Base-by-base conservation (phyloP, 1,139 yeast genomes). In the Diutina rugosa region DNA sequence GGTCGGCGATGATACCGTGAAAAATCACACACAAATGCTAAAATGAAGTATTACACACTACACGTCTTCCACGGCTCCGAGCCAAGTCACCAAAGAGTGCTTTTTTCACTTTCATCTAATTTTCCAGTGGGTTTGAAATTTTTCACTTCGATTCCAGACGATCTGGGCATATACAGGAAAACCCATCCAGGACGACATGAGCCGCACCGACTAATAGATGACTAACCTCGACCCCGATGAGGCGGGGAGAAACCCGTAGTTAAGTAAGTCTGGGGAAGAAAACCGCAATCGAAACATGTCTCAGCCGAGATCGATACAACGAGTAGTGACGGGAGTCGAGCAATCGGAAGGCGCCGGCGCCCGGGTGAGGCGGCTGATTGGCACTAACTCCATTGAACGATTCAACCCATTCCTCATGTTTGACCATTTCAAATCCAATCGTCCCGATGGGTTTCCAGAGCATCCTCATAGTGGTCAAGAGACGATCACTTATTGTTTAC, bases 391-490 rank as follows among this genome's bases (percentile, higher is more conserved):
- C 5, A 21, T 44, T 6, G 46, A 44, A 18, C 26, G 84, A 67
- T 88, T 88, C 70, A 78, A 89, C 30, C 97, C 97, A 4, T 90
- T 90, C 66, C 73, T 90, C 59, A 78, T 90, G 85, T 76, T 89
- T 56, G 97, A 90, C 66, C 95, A 90, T 66, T 89, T 90, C 69
- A 60, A 66, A n/a, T 66, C 69, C 56, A 61, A 65, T 9, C 76
- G 74, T 12, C 72, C 70, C 68, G 73, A 55, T n/a, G 95, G 95
- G 0, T 90, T 90, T 72, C 96, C 96, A 6, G 91, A 88, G 63
- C 97, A 90, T 67, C 97, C 97, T 30, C 97, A 90, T 69, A 80
- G 89, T 59, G 96, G 96, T 35, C 95, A 88, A 69, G 96, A 89
- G 69, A 90, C 97, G 35, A 82, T 90, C 59, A 86, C 96, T 3